Conservation (phyloP, 345 rosid species). For the Linum tenue region DNA sequence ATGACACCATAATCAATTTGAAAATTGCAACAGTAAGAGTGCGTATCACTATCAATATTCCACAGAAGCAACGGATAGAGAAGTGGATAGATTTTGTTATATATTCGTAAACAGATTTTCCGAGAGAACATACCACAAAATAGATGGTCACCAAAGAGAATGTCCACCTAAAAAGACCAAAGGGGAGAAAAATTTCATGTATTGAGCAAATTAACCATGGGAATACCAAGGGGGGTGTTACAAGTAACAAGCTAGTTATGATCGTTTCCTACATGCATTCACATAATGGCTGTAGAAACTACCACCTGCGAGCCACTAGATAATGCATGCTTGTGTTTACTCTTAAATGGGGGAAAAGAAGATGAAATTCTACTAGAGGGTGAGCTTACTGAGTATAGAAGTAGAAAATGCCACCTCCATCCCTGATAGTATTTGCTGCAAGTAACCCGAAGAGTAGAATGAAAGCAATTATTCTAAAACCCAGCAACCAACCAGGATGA, state of each 20-base stretch:
- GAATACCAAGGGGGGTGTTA: too few species aligned
- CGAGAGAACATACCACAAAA: constrained; percentile 60
- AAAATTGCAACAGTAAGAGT: background rate
- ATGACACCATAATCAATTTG: constrained; percentile 16
- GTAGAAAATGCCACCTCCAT: constrained; percentile 66
- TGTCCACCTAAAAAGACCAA: constrained; percentile 68
- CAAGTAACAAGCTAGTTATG: too few species aligned
- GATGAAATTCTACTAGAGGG: constrained; percentile 2
- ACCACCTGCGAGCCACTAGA: too few species aligned
- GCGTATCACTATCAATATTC: background rate
- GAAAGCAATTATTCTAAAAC: constrained; percentile 50
- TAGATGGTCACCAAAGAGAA: constrained; percentile 72
- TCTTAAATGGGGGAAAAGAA: background rate
- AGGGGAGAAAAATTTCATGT: background rate
- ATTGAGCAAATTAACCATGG: too few species aligned
- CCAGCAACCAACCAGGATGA: constrained; percentile 68
- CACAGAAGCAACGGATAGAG: too few species aligned
- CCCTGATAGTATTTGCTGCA: constrained; percentile 36
- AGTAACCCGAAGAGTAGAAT: constrained; percentile 47
- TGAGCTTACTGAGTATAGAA: constrained; percentile 88
- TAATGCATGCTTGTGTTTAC: background rate
- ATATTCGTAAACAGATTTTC: constrained; percentile 1
- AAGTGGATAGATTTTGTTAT: too few species aligned
- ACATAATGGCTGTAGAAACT: too few species aligned
- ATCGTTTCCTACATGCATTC: too few species aligned